Conservation (phyloP, 2,329 filamentous ascomycete species). For the Fusarium metavorans region DNA sequence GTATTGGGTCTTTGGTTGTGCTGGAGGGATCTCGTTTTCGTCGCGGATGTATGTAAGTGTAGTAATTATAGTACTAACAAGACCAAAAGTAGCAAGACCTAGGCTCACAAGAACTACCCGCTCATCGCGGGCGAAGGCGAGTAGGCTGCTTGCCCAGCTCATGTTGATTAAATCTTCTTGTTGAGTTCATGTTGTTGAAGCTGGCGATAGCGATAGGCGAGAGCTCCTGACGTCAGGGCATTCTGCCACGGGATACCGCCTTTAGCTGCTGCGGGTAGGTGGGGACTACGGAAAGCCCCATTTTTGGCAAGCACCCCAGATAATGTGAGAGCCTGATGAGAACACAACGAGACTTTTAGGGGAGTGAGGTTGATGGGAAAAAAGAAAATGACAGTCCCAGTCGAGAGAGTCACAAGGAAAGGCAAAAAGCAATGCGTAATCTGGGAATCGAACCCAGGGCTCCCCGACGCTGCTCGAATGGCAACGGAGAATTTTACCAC, state of each 20-base stretch:
- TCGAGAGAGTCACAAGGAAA: neutral
- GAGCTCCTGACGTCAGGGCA: slow-evolving; percentile 25
- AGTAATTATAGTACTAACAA: slow-evolving; percentile 68
- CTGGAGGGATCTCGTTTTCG: slow-evolving; percentile 74
- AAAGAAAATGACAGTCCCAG: neutral
- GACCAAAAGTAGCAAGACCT: slow-evolving; percentile 68
- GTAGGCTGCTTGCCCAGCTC: slow-evolving; percentile 50
- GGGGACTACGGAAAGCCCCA: neutral
- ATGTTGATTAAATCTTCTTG: slow-evolving; percentile 49
- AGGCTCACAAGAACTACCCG: slow-evolving; percentile 65
- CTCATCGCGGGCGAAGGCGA: slow-evolving; percentile 60
- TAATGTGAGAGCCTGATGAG: neutral
- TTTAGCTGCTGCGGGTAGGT: neutral
- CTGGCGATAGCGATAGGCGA: slow-evolving; percentile 4
- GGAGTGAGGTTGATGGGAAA: neutral
- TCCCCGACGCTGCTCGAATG: slow-evolving; percentile 16
- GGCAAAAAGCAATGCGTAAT: slow-evolving; percentile 5
- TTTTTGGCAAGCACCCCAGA: neutral
- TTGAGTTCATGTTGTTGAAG: slow-evolving; percentile 22
- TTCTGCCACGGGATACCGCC: slow-evolving; percentile 34
- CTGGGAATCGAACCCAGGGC: slow-evolving; percentile 26
- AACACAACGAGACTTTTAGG: neutral
- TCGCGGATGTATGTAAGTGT: slow-evolving; percentile 71
- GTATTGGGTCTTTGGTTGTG: slow-evolving; percentile 76
- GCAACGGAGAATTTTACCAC: slow-evolving; percentile 23